These are phyloP conservation scores for Amniculicola lignicola DNA, from an alignment of 495 filamentous ascomycete species.

Conservation along the genomic window DNA sequence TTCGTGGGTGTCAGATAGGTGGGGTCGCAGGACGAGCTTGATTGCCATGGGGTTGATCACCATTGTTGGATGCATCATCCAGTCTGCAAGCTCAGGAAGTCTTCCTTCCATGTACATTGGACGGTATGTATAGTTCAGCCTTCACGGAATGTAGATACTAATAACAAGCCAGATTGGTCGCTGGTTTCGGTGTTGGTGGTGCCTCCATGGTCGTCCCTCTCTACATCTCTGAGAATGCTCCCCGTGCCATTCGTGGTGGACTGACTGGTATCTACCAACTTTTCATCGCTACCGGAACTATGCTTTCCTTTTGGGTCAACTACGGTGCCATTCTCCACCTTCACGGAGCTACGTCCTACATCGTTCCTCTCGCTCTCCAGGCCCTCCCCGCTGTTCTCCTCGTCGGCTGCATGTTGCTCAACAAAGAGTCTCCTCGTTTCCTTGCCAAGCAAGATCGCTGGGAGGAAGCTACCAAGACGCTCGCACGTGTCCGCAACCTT, in stretches of 20 bases:
- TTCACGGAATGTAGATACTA: neutral
- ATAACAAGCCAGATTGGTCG: constrained; percentile 49
- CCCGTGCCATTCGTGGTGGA: constrained; percentile 66
- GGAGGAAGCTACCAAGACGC: constrained; percentile 60
- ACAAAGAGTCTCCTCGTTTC: constrained; percentile 69
- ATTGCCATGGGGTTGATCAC: constrained; percentile 45
- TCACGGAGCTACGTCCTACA: constrained; percentile 53
- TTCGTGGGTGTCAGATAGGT: constrained; percentile 30
- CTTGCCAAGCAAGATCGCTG: constrained; percentile 66
- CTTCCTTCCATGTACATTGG: constrained; percentile 61
- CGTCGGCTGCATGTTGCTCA: constrained; percentile 55
- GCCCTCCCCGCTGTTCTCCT: constrained; percentile 62
- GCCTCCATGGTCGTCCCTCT: constrained; percentile 64
- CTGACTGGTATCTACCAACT: constrained; percentile 70
- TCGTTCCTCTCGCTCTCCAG: constrained; percentile 68
- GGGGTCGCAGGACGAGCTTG: constrained; percentile 31
- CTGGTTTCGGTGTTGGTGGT: constrained; percentile 63
- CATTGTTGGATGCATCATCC: constrained; percentile 37
- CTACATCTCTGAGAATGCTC: constrained; percentile 63
- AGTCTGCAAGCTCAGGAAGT: constrained; percentile 40
- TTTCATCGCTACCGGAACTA: constrained; percentile 61
- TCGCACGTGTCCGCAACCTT: constrained; percentile 53
- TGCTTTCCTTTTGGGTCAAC: constrained; percentile 68
- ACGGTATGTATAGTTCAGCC: constrained; percentile 43
- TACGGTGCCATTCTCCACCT: constrained; percentile 57